Base-by-base conservation (phyloP, 768 basidiomycete species). In the Amanita exitialis region DNA sequence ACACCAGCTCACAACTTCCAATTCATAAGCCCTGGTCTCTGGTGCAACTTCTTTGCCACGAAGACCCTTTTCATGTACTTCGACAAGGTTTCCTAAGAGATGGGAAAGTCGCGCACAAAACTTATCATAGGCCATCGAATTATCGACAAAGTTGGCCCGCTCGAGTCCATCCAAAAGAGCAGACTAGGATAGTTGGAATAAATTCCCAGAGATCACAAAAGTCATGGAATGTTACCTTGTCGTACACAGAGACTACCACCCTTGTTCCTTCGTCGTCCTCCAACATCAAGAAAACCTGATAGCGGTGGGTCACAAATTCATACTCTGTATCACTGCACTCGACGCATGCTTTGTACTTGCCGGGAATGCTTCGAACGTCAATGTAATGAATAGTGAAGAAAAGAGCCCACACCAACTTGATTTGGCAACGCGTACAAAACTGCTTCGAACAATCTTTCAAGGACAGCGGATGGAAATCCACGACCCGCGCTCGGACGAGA, bases 401-500 rank as follows among this genome's bases (percentile, higher is more conserved):
- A 27, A 7, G 46, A 25, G 36, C 27, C 20, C 44, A 15, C 35
- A 61, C 73, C 57, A 54, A 84, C 85, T 69, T 63, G 47, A 65
- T 58, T 6, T 72, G 58, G 62, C 85, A 87, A 3, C 69, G 71
- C 6, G 65, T 68, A 61, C 84, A 88, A 35, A 65, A 65, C 32
- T 75, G 64, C 21, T 68, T 64, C 32, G 75, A 70, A 13, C 72
- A 77, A 13, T 82, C 71, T 23, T 64, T 56, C 25, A 84, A 57
- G 25, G 69, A 58, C 28, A 70, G 65, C 0, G 85, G 85, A 56
- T 70, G 74, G 58, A 77, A 83, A 57, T 82, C 79, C 7, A 77
- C 58, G 2, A 74, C 70, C 16, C 74, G 75, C 5, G 76, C 82
- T 8, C 66, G 57, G 20, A 83, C 60, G 35, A 62, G 68, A 52